Evolutionary conservation across 495 filamentous ascomycete genomes (phyloP).

Genomic region (Apiosordaria backusii): DNA sequence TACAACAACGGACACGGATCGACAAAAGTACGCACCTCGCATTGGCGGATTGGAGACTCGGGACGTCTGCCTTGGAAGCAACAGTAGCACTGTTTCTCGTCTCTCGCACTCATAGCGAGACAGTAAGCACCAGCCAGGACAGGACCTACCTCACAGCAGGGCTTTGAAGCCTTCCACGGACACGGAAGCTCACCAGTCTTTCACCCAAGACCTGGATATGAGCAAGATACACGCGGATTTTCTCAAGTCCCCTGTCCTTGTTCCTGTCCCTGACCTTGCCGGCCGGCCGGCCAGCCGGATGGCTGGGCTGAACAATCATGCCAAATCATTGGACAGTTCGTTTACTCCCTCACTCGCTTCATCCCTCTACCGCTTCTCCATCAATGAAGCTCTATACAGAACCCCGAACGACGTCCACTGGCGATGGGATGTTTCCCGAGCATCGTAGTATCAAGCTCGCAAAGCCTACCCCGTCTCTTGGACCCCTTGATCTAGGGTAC

Average conservation of each 20-base stretch:
- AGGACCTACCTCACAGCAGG: too few species aligned
- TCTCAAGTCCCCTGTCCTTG: neutral
- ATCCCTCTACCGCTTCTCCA: neutral
- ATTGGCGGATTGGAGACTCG: neutral
- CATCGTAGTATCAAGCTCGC: neutral
- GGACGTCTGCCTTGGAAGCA: neutral
- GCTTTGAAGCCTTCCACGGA: neutral
- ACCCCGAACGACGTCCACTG: neutral
- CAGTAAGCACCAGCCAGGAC: neutral
- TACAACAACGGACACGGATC: neutral
- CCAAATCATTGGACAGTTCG: neutral
- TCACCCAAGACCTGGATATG: neutral
- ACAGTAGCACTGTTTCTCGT: neutral
- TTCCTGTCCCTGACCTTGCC: too few species aligned
- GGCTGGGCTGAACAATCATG: neutral
- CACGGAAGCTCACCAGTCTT: neutral
- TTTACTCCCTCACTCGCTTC: neutral
- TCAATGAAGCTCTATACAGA: neutral
- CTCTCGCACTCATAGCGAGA: neutral
- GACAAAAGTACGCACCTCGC: neutral
- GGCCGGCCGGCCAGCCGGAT: neutral
- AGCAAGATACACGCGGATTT: neutral
- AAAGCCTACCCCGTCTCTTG: neutral
- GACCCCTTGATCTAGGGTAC: neutral
- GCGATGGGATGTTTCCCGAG: too few species aligned